phyloP scores from a whole-genome alignment of 1,139 yeast species.

The Lodderomyces orthopsilosis region DNA sequence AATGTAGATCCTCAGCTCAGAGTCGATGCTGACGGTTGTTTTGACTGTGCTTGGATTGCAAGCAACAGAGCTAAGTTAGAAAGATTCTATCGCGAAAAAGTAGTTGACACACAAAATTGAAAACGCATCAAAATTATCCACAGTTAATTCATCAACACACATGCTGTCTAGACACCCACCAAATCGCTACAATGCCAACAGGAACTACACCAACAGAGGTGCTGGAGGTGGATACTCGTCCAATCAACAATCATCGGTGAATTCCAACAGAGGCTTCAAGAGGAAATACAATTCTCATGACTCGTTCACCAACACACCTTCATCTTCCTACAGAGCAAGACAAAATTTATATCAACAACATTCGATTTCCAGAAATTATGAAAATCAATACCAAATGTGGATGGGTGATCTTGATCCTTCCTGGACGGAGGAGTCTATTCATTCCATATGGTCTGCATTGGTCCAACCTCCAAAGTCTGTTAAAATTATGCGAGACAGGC shows the following conservation, averaged over 20 bases:
- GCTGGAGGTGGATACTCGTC: neutral
- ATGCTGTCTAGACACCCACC: neutral
- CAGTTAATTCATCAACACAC: neutral
- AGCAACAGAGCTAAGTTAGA: constrained; percentile 15
- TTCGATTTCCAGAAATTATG: constrained; percentile 1
- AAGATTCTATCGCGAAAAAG: constrained; percentile 15
- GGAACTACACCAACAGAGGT: neutral
- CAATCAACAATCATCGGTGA: neutral
- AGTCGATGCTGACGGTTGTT: constrained; percentile 25
- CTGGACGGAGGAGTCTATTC: constrained; percentile 73
- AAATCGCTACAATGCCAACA: neutral
- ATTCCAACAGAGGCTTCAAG: neutral
- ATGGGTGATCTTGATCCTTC: constrained; percentile 93
- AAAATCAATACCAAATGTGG: constrained; percentile 52
- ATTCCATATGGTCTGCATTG: constrained; percentile 57
- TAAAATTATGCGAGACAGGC: constrained; percentile 38
- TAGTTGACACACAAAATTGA: constrained; percentile 6
- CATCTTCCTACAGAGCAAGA: constrained; percentile 12
- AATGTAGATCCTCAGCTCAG: constrained; percentile 37
- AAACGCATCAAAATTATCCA: too few species aligned
- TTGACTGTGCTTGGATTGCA: constrained; percentile 46
- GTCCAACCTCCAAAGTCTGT: constrained; percentile 39
- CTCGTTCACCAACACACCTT: neutral
- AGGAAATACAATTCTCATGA: neutral
- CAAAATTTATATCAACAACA: constrained; percentile 16